Percentiles rank a stretch among this genome's conserved stretches.
phyloP scores from a whole-genome alignment of 2,329 filamentous ascomycete genomes.

The Cladosporium velox region DNA sequence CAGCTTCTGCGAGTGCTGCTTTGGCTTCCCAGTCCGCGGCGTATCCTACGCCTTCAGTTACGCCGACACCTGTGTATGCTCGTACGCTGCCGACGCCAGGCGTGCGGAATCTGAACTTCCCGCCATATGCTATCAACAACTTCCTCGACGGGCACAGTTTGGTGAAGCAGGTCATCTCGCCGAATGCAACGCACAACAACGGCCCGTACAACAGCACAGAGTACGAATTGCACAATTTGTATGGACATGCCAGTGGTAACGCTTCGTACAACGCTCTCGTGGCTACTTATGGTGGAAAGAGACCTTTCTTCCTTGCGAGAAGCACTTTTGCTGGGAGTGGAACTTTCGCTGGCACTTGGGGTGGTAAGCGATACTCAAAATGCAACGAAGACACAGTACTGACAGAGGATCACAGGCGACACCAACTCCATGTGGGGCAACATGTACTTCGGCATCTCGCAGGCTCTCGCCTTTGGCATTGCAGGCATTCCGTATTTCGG shows the following conservation, averaged over 20 bases:
- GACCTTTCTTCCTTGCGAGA: slow-evolving; percentile 79
- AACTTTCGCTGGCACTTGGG: slow-evolving; percentile 71
- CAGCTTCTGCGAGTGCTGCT: slow-evolving; percentile 27
- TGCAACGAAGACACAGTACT: not conserved
- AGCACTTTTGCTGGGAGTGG: slow-evolving; percentile 77
- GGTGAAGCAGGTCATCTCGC: slow-evolving; percentile 26
- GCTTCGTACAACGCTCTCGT: slow-evolving; percentile 39
- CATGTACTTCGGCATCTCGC: slow-evolving; percentile 31
- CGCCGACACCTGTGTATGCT: slow-evolving; percentile 23
- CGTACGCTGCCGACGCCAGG: slow-evolving; percentile 28
- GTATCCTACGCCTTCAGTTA: slow-evolving; percentile 23
- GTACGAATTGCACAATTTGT: slow-evolving; percentile 32
- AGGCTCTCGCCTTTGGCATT: slow-evolving; percentile 29
- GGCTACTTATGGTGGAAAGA: slow-evolving; percentile 61
- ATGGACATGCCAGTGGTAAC: slow-evolving; percentile 26
- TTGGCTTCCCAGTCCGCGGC: slow-evolving; percentile 23
- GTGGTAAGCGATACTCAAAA: slow-evolving; percentile 1
- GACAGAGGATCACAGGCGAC: slow-evolving; percentile 39
- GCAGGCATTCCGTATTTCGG: slow-evolving; percentile 31
- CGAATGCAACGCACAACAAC: slow-evolving; percentile 31
- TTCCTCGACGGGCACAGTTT: slow-evolving; percentile 28
- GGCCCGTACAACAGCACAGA: slow-evolving; percentile 30
- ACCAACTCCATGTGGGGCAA: slow-evolving; percentile 68
- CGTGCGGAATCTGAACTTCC: slow-evolving; percentile 29
- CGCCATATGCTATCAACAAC: slow-evolving; percentile 32